Percentiles rank a stretch among this genome's conserved stretches.
Evolutionary conservation across 805 yeast genomes (phyloP).

Genomic region (Tetrapisispora iriomotensis): DNA sequence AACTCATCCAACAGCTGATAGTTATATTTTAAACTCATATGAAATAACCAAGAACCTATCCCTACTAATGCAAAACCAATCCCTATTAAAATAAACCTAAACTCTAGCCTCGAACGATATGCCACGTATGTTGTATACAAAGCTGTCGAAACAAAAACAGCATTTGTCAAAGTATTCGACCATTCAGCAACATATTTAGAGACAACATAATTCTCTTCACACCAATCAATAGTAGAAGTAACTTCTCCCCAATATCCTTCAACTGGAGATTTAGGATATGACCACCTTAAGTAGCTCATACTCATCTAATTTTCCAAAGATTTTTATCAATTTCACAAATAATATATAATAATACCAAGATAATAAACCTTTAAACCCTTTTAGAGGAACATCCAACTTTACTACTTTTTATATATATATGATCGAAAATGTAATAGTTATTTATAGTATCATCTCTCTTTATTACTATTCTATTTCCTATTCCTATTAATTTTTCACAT

Average conservation of each 20-base stretch:
- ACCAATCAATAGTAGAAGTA: constrained; percentile 94
- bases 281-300: constrained; percentile 18
- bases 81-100: constrained; percentile 57
- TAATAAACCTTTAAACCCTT: background rate
- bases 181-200: constrained; percentile 80
- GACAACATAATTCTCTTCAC: constrained; percentile 90
- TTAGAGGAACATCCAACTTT: too few relatives aligned
- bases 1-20: constrained; percentile 86
- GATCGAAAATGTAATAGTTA: too few relatives aligned
- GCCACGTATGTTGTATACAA: constrained; percentile 51
- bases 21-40: constrained; percentile 84
- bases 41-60: constrained; percentile 89
- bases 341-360: background rate
- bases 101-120: constrained; percentile 50
- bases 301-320: background rate
- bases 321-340: background rate
- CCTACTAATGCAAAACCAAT: constrained; percentile 83
- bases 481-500: too few relatives aligned
- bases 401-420: too few relatives aligned
- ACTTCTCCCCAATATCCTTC: constrained; percentile 68
- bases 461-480: too few relatives aligned
- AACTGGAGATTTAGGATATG: constrained; percentile 44
- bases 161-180: constrained; percentile 73
- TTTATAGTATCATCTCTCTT: too few relatives aligned
- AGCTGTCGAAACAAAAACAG: constrained; percentile 46